A percentile compares a stretch with the other conserved stretches of the same genome.
Conservation (phyloP, 306 rosid genomes). For the Begonia masoniana region DNA sequence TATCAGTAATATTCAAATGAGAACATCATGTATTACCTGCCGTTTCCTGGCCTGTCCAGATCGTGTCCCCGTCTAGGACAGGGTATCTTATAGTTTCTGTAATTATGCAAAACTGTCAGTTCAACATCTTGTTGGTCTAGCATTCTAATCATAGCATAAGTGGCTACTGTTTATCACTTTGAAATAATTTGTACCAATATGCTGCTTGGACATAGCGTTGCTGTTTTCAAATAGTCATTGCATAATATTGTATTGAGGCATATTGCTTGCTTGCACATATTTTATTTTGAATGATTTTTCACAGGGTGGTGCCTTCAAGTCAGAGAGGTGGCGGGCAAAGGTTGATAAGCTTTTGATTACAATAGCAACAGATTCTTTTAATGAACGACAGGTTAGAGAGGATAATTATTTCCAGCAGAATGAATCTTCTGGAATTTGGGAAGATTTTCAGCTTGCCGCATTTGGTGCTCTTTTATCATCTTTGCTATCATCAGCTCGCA, state of each 20-base stretch:
- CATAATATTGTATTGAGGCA: background rate
- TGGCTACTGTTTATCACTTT: no score
- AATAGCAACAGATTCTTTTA: constrained; percentile 33
- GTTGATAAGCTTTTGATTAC: constrained; percentile 50
- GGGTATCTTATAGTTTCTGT: no score
- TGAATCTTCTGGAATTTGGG: constrained; percentile 24
- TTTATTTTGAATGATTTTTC: constrained; percentile 3
- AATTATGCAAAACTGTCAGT: no score
- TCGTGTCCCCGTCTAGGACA: no score
- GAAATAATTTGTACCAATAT: background rate
- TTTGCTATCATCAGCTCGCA: constrained; percentile 46
- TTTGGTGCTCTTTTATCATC: constrained; percentile 69
- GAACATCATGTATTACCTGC: no score
- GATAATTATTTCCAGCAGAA: constrained; percentile 29
- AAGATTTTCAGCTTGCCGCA: constrained; percentile 69
- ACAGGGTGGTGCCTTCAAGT: constrained; percentile 62
- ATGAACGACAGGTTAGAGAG: constrained; percentile 32
- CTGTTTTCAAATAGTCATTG: background rate
- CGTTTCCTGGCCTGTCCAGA: no score
- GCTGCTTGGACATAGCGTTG: background rate
- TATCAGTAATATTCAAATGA: no score
- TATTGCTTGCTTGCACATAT: background rate
- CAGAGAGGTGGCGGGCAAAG: constrained; percentile 48
- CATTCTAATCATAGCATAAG: no score
- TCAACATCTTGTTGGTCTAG: no score